Evolutionary conservation across 2,329 filamentous ascomycete genomes (phyloP).

Genomic region (Alternaria sp.): DNA sequence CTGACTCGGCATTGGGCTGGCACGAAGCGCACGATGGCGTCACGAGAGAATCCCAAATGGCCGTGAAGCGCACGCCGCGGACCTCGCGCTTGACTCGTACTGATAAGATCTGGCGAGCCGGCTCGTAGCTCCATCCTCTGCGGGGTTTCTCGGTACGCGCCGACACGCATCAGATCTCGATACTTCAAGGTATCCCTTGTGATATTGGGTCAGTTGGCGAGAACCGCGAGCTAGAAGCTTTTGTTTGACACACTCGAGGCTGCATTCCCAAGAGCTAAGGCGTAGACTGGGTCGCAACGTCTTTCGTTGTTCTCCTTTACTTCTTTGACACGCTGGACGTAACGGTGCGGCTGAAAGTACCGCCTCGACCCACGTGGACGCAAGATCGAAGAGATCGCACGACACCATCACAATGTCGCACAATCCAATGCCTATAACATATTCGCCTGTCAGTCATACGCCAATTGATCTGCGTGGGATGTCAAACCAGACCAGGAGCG

Average conservation of each 20-base stretch:
- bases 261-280: neutral
- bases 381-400: neutral
- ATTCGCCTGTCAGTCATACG: neutral
- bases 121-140: neutral
- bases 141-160: slow-evolving; percentile 10
- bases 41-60: neutral
- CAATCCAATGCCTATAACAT: neutral
- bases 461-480: neutral
- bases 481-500: neutral
- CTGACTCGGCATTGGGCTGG: slow-evolving; percentile 2
- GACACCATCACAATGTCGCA: neutral
- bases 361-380: neutral
- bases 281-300: neutral
- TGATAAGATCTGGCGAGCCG: neutral
- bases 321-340: neutral
- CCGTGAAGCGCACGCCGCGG: neutral
- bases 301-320: neutral
- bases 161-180: slow-evolving; percentile 5
- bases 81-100: neutral
- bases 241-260: neutral
- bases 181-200: neutral
- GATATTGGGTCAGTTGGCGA: neutral
- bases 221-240: neutral
- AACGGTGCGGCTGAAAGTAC: slow-evolving; percentile 1
- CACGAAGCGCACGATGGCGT: slow-evolving; percentile 9